Conservation (phyloP, 2,329 filamentous ascomycete species). For the Truncatella angustata region DNA sequence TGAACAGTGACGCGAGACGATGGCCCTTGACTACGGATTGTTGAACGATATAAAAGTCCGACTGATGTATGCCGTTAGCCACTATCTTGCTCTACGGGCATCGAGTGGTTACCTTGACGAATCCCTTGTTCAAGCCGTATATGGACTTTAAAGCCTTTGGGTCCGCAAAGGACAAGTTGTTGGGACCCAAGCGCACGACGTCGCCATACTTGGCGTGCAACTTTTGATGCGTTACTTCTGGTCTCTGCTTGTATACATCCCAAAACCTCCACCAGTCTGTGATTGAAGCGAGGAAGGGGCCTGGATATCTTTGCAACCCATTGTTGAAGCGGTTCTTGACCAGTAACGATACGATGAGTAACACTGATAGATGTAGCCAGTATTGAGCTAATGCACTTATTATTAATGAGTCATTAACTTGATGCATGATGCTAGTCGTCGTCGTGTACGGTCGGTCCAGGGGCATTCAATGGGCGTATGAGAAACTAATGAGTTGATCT, state of each 20-base stretch:
- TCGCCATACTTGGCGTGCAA: constrained; percentile 72
- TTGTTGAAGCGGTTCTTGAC: constrained; percentile 48
- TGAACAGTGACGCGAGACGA: constrained; percentile 71
- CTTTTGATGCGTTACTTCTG: constrained; percentile 65
- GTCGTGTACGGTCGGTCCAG: neutral
- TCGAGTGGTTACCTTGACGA: constrained; percentile 60
- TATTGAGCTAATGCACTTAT: constrained; percentile 34
- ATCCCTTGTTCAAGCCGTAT: constrained; percentile 80
- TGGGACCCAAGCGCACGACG: constrained; percentile 73
- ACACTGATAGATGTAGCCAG: constrained; percentile 39
- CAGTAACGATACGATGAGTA: constrained; percentile 38
- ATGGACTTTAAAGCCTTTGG: constrained; percentile 72
- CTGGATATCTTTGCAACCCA: constrained; percentile 70
- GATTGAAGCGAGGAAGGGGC: constrained; percentile 64
- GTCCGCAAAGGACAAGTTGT: constrained; percentile 70
- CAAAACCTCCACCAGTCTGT: constrained; percentile 75
- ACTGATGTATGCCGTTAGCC: constrained; percentile 43
- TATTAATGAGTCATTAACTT: constrained; percentile 33
- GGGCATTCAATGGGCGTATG: neutral
- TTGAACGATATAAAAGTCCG: constrained; percentile 78
- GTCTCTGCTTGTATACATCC: constrained; percentile 62
- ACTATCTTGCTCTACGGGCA: neutral
- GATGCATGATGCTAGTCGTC: constrained; percentile 17
- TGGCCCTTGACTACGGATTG: constrained; percentile 69
- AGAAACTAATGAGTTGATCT: too few species aligned